phyloP scores from a whole-genome alignment of 2,329 filamentous ascomycete genomes.

The Pestalotiopsis sp. region DNA sequence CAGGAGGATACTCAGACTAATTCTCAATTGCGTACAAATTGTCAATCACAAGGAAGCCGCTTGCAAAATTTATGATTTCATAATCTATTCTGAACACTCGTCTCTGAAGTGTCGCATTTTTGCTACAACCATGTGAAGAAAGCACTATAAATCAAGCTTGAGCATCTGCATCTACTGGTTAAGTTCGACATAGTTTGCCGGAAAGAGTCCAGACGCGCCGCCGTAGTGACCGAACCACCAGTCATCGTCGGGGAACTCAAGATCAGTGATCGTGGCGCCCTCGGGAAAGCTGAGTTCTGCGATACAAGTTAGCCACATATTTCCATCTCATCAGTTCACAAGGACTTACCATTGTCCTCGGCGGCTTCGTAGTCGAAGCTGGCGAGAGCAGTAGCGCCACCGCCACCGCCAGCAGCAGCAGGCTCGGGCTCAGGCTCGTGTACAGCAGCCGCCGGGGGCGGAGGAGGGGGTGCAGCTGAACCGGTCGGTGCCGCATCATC shows the following conservation, averaged over 20 bases:
- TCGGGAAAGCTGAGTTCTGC: conserved; percentile 82
- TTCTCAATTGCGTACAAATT: no score
- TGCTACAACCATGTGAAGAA: neutral
- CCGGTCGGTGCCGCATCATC: conserved; percentile 36
- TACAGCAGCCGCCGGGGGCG: conserved; percentile 39
- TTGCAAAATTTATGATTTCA: neutral
- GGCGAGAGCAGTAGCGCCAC: conserved; percentile 76
- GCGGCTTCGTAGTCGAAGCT: conserved; percentile 96
- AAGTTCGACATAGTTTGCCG: conserved; percentile 70
- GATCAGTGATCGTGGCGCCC: conserved; percentile 75
- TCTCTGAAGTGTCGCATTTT: neutral
- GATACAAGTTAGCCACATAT: conserved; percentile 40
- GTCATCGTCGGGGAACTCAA: conserved; percentile 97
- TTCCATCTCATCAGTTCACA: conserved; percentile 15
- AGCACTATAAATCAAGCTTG: neutral
- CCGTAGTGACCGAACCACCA: conserved; percentile 95
- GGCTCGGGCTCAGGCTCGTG: conserved; percentile 41
- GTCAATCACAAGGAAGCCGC: no score
- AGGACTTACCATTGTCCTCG: conserved; percentile 79
- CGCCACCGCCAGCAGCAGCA: conserved; percentile 36
- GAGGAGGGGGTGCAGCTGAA: conserved; percentile 29
- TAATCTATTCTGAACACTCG: neutral
- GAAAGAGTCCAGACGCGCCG: conserved; percentile 83
- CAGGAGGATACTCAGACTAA: no score
- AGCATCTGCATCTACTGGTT: conserved; percentile 33